Conservation (phyloP, 2,329 filamentous ascomycete genomes). For the Beauveria asiatica region DNA sequence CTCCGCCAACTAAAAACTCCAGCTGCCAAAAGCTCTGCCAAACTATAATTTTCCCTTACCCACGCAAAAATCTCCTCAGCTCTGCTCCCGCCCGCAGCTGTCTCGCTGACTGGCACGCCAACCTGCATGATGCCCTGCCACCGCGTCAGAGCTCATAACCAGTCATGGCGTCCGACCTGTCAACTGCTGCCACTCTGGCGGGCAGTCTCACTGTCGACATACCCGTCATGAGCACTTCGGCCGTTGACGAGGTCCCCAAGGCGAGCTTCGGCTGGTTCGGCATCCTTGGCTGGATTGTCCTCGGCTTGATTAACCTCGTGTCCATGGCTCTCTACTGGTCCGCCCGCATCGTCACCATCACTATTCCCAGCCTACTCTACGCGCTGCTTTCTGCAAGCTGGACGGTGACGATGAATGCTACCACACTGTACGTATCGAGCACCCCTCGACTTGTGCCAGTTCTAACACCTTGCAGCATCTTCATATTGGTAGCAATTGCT, state of each 20-base stretch:
- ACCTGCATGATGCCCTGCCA: slow-evolving; percentile 29
- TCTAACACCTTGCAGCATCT: slow-evolving; percentile 42
- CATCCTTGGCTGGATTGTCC: slow-evolving; percentile 44
- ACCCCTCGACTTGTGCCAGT: neutral
- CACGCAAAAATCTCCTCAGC: slow-evolving; percentile 10
- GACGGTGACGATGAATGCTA: slow-evolving; percentile 98
- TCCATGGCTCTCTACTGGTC: slow-evolving; percentile 64
- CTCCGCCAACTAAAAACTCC: neutral
- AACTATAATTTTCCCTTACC: slow-evolving; percentile 9
- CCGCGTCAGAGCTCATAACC: slow-evolving; percentile 22
- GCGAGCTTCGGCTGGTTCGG: slow-evolving; percentile 48
- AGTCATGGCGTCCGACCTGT: slow-evolving; percentile 34
- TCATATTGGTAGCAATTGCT: slow-evolving; percentile 67
- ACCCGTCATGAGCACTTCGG: slow-evolving; percentile 28
- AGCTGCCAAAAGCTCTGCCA: neutral
- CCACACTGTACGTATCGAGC: slow-evolving; percentile 61
- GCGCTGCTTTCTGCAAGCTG: slow-evolving; percentile 83
- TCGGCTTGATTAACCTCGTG: slow-evolving; percentile 45
- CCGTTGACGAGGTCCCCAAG: slow-evolving; percentile 27
- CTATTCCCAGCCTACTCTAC: slow-evolving; percentile 81
- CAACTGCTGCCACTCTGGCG: slow-evolving; percentile 28
- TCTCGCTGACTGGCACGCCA: slow-evolving; percentile 11
- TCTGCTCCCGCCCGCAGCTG: neutral
- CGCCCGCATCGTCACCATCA: slow-evolving; percentile 80
- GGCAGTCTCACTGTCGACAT: slow-evolving; percentile 23